phyloP scores from a whole-genome alignment of 805 yeast species.

The Pichia manshurica region DNA sequence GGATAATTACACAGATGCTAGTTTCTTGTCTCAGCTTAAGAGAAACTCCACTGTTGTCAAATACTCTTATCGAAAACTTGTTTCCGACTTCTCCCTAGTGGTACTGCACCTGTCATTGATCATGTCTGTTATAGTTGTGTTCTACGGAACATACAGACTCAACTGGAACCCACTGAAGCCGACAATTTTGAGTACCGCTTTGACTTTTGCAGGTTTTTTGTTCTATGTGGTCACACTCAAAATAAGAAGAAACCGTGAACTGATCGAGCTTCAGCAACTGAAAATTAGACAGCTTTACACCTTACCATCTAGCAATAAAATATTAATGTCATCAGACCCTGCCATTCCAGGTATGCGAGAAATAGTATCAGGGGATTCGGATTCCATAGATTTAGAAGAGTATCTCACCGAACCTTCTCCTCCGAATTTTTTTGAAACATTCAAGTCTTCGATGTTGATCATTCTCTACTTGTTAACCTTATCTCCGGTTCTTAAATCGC shows the following conservation, averaged over 20 bases:
- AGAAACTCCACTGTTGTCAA: slow-evolving; percentile 69
- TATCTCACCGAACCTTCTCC: slow-evolving; percentile 24
- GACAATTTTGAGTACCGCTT: slow-evolving; percentile 28
- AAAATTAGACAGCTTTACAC: slow-evolving; percentile 24
- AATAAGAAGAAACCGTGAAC: slow-evolving; percentile 26
- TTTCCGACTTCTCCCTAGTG: slow-evolving; percentile 65
- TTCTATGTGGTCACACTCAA: slow-evolving; percentile 28
- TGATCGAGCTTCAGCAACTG: slow-evolving; percentile 25
- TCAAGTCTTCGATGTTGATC: slow-evolving; percentile 66
- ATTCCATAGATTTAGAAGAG: slow-evolving; percentile 19
- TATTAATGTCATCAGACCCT: background rate
- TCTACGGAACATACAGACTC: slow-evolving; percentile 50
- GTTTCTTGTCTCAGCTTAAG: slow-evolving; percentile 75
- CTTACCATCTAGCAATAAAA: background rate
- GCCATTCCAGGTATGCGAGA: background rate
- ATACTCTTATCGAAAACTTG: slow-evolving; percentile 58
- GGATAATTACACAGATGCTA: slow-evolving; percentile 81
- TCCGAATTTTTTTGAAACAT: slow-evolving; percentile 28
- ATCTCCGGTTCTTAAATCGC: slow-evolving; percentile 84
- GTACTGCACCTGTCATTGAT: slow-evolving; percentile 61
- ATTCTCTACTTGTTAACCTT: slow-evolving; percentile 66
- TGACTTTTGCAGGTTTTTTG: slow-evolving; percentile 34
- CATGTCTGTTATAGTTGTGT: slow-evolving; percentile 60
- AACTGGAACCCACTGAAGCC: slow-evolving; percentile 48
- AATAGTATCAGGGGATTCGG: background rate